A percentile compares a stretch with the other conserved stretches of the same genome.
These are phyloP conservation scores for Ogataea methylovora DNA, from an alignment of 805 yeast species.

Conservation along the genomic window DNA sequence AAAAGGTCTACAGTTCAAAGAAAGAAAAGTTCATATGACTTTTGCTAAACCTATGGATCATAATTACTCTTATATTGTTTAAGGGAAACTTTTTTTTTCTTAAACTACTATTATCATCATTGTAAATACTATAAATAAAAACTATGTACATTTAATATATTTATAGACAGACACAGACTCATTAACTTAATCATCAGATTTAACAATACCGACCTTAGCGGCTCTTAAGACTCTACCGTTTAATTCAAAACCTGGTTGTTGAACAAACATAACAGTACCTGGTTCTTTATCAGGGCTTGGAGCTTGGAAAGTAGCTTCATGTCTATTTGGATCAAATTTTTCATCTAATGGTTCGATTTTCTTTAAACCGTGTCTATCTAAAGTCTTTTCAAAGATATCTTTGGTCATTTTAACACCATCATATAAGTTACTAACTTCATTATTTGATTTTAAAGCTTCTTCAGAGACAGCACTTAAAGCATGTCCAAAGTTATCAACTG, in stretches of 20 bases:
- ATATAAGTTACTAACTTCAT: slow-evolving; percentile 65
- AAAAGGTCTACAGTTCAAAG: slow-evolving; percentile 35
- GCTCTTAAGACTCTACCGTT: slow-evolving; percentile 89
- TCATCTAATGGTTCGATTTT: slow-evolving; percentile 82
- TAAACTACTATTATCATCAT: not conserved
- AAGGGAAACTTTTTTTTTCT: slow-evolving; percentile 1
- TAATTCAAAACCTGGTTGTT: slow-evolving; percentile 81
- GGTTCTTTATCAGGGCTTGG: slow-evolving; percentile 85
- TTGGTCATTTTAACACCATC: slow-evolving; percentile 91
- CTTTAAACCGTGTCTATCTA: slow-evolving; percentile 68
- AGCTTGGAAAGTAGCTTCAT: slow-evolving; percentile 87
- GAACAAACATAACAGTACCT: slow-evolving; percentile 88
- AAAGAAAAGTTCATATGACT: slow-evolving; percentile 31
- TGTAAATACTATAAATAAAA: slow-evolving; percentile 6
- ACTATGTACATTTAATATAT: slow-evolving; percentile 3
- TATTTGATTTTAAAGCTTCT: slow-evolving; percentile 49
- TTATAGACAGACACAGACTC: not conserved
- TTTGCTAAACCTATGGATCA: slow-evolving; percentile 18
- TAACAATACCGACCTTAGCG: slow-evolving; percentile 92
- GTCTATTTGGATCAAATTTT: slow-evolving; percentile 82
- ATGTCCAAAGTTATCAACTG: slow-evolving; percentile 84
- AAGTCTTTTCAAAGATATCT: slow-evolving; percentile 77
- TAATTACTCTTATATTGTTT: slow-evolving; percentile 19
- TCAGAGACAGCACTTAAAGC: slow-evolving; percentile 69
- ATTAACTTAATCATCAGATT: slow-evolving; percentile 32